Percentiles rank a stretch among this genome's conserved stretches.
These are phyloP conservation scores for Diaporthe australafricana DNA, from an alignment of 2,329 filamentous ascomycete genomes.

Conservation along the genomic window DNA sequence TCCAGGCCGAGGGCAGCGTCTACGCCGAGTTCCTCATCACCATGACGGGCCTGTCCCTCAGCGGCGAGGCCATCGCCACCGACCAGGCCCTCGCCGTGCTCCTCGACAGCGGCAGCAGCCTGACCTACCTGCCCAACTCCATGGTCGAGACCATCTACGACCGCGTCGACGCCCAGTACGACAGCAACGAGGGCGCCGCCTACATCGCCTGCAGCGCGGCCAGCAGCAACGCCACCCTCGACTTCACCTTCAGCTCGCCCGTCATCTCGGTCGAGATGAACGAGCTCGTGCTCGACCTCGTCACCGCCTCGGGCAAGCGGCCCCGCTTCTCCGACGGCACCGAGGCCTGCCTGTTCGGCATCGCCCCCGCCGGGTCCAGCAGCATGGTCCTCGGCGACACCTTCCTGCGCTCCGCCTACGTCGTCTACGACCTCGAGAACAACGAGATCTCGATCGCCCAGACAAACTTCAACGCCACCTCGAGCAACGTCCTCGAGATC, in stretches of 20 bases:
- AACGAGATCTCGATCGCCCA: slow-evolving; percentile 78
- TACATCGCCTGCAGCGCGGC: slow-evolving; percentile 71
- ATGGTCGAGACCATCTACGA: slow-evolving; percentile 67
- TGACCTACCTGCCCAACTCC: slow-evolving; percentile 73
- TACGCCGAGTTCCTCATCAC: slow-evolving; percentile 77
- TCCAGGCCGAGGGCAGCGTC: slow-evolving; percentile 64
- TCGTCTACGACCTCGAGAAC: slow-evolving; percentile 80
- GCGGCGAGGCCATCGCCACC: slow-evolving; percentile 54
- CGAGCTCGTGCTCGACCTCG: slow-evolving; percentile 69
- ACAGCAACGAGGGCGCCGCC: slow-evolving; percentile 62
- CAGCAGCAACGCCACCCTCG: slow-evolving; percentile 53
- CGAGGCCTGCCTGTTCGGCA: slow-evolving; percentile 74
- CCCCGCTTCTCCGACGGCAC: slow-evolving; percentile 64
- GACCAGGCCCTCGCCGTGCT: slow-evolving; percentile 71
- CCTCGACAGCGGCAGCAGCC: slow-evolving; percentile 77
- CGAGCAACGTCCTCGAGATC: slow-evolving; percentile 66
- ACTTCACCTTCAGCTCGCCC: slow-evolving; percentile 66
- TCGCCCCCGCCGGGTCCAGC: slow-evolving; percentile 66
- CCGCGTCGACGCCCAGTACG: slow-evolving; percentile 70
- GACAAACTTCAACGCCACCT: slow-evolving; percentile 70
- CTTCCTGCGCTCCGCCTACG: slow-evolving; percentile 79
- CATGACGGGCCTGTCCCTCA: slow-evolving; percentile 68
- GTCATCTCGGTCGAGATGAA: slow-evolving; percentile 67
- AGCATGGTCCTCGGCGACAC: slow-evolving; percentile 78
- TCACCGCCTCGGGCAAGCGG: slow-evolving; percentile 58